Base-by-base conservation (phyloP, 176 grass and related monocot species). In the Echinochloa phyllopogon region DNA sequence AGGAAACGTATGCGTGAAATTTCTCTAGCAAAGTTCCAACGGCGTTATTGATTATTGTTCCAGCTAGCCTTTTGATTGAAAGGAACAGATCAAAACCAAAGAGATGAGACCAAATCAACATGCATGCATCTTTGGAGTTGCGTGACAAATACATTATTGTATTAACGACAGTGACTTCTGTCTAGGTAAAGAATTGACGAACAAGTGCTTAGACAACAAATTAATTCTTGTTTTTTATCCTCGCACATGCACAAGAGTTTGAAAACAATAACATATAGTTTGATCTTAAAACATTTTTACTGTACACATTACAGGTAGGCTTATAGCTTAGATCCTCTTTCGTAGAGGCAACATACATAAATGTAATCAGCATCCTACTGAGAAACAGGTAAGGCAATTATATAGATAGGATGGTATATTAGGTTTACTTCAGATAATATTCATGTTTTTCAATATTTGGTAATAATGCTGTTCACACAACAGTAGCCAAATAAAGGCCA, bases 11-110 rank as follows among this genome's bases (percentile, higher is more conserved):
- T 1, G 52, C 37, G 77, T 76, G 55, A 42, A 60, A 65, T 55
- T 67, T 75, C 57, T 74, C 40, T 51, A 15, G 14, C 42, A 87
- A 78, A 33, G 33, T 17, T 87, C 88, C 80, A 66, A 83, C 38
- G 24, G 20, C 27, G n/a, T 90, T 55, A 83, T 50, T 74, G 25
- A 65, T 82, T 83, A 79, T 79, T 83, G 51, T 87, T 66, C 17
- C 50, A 4, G 3, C 74, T 78, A 41, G 25, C 74, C 84, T 83
- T 83, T 90, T 8, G 15, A 66, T 59, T 52, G 84, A 87, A 87
- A 83, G 84, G 49, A 73, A 90, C 88, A 79, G 21, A 82, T 57
- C 79, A 10, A 43, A 36, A 33, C 14, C 65, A 67, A 83, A 48
- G 50, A 74, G 80, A 83, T 68, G 59, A 79, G 84, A 36, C 41